These are phyloP conservation scores for Acorus gramineus DNA, from an alignment of 106 monocot genomes.

Conservation along the genomic window DNA sequence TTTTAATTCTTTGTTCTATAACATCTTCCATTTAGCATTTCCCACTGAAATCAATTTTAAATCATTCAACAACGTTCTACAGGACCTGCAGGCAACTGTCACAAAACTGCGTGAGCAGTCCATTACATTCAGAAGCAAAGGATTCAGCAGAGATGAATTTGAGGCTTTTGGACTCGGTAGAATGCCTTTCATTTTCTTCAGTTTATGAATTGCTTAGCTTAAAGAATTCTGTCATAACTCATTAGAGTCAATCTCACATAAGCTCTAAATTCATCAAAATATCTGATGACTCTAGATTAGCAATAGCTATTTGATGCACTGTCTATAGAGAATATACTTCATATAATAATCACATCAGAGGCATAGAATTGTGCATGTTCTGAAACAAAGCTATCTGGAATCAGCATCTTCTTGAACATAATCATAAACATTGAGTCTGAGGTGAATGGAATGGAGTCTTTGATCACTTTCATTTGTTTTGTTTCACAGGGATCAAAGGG, in stretches of 20 bases:
- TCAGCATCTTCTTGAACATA: too few species aligned
- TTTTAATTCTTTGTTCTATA: too few species aligned
- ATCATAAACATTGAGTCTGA: too few species aligned
- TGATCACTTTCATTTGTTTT: neutral
- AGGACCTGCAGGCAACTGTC: slow-evolving; percentile 39
- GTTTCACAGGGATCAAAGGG: slow-evolving; percentile 38
- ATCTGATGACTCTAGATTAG: too few species aligned
- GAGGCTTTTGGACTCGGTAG: slow-evolving; percentile 41
- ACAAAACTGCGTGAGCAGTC: slow-evolving; percentile 16
- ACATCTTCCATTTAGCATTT: too few species aligned
- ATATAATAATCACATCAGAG: too few species aligned
- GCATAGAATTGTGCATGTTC: too few species aligned
- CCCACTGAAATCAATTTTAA: neutral
- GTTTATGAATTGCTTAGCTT: neutral
- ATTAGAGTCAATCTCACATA: neutral
- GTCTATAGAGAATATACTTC: too few species aligned
- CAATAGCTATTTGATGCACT: too few species aligned
- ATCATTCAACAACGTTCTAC: neutral
- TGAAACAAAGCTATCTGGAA: too few species aligned
- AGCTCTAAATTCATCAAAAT: too few species aligned
- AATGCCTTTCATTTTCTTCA: neutral
- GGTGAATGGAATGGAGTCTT: neutral
- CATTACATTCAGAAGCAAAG: slow-evolving; percentile 1
- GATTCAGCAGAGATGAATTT: slow-evolving; percentile 29
- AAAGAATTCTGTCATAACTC: neutral